phyloP scores from a whole-genome alignment of 495 filamentous ascomycete species.

The Astrothelium subdiscretum region DNA sequence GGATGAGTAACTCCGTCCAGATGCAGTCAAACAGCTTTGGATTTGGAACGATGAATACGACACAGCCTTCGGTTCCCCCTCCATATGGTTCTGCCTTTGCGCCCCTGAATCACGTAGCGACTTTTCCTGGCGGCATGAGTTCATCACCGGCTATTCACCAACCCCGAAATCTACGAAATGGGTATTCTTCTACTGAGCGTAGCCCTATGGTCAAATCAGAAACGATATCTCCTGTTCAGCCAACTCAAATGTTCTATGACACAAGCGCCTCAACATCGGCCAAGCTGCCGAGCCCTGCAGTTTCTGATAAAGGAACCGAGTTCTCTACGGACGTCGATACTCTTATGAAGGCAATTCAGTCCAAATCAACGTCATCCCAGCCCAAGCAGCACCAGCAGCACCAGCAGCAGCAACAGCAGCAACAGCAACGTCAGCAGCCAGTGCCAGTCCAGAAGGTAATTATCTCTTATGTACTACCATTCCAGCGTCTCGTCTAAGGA shows the following conservation, averaged over 20 bases:
- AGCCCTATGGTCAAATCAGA: slow-evolving; percentile 28
- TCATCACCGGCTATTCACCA: background rate
- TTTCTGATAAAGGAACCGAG: slow-evolving; percentile 26
- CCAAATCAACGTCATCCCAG: slow-evolving; percentile 42
- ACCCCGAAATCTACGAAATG: slow-evolving; percentile 9
- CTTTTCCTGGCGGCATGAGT: slow-evolving; percentile 7
- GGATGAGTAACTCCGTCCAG: slow-evolving; percentile 10
- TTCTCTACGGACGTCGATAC: slow-evolving; percentile 79
- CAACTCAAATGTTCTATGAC: slow-evolving; percentile 21
- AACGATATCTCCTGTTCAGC: slow-evolving; percentile 22
- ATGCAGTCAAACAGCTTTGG: slow-evolving; percentile 21
- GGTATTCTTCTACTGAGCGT: slow-evolving; percentile 6
- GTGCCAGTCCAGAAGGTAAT: background rate
- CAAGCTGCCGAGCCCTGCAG: background rate
- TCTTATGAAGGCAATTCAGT: slow-evolving; percentile 87
- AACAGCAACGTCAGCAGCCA: background rate
- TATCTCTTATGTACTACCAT: background rate
- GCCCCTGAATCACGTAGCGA: slow-evolving; percentile 7
- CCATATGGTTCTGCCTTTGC: slow-evolving; percentile 12
- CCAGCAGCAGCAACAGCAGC: slow-evolving; percentile 22
- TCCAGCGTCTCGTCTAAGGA: background rate
- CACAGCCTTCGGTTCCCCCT: slow-evolving; percentile 21
- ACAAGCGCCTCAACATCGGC: slow-evolving; percentile 2
- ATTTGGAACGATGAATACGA: slow-evolving; percentile 17
- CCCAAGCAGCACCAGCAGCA: slow-evolving; percentile 25